Evolutionary conservation across 192 early-diverging fungal genomes (phyloP).

Genomic region (Coemansia sp.): DNA sequence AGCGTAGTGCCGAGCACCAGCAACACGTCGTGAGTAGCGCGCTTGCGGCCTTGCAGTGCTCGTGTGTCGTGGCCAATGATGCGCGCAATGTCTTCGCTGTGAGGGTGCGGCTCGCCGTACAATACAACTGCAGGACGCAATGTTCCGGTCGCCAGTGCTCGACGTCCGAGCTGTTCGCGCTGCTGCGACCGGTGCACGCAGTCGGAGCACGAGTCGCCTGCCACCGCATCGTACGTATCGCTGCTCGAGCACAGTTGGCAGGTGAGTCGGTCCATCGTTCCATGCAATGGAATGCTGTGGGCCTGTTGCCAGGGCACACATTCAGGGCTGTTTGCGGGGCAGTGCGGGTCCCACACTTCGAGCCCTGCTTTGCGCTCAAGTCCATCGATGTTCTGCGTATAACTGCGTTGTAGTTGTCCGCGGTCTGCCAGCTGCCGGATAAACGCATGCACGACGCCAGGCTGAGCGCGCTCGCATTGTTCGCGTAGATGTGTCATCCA

Average conservation of each 20-base stretch:
- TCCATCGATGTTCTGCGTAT: conserved; percentile 98
- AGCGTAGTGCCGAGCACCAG: conserved; percentile 58
- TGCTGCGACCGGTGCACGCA: conserved; percentile 31
- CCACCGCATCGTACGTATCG: conserved; percentile 61
- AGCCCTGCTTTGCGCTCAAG: conserved; percentile 77
- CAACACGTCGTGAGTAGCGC: conserved; percentile 33
- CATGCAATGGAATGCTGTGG: conserved; percentile 86
- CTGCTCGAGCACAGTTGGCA: conserved; percentile 81
- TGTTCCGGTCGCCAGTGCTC: conserved; percentile 70
- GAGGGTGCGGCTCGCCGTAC: conserved; percentile 78
- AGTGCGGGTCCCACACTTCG: conserved; percentile 52
- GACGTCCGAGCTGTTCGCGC: conserved; percentile 62
- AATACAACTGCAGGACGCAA: conserved; percentile 90
- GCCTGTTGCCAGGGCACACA: conserved; percentile 40
- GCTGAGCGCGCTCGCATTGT: conserved; percentile 65
- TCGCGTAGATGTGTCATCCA: conserved; percentile 85
- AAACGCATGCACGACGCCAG: conserved; percentile 82
- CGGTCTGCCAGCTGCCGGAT: conserved; percentile 70
- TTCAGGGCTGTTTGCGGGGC: neutral
- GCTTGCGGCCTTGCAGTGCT: conserved; percentile 13
- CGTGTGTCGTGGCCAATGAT: conserved; percentile 49
- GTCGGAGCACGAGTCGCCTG: conserved; percentile 55
- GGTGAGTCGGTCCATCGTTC: conserved; percentile 77
- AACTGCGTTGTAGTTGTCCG: conserved; percentile 80
- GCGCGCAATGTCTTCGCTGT: conserved; percentile 49